Evolutionary conservation across 73 alveolate genomes (phyloP).

Genomic region (Stentor roeselii): DNA sequence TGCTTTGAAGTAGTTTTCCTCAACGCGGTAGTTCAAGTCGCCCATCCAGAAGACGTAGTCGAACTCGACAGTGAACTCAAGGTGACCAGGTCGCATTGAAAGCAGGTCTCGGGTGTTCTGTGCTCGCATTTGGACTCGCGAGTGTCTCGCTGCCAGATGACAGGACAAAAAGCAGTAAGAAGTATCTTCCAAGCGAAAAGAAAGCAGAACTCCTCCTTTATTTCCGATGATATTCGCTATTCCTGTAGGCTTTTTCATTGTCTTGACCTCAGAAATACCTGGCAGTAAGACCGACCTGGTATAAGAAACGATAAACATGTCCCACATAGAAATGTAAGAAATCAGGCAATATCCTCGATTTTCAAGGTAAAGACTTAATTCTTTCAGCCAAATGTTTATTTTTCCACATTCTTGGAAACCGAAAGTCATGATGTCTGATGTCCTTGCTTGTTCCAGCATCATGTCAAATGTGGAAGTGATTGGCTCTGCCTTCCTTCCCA

Average conservation of each 20-base stretch:
- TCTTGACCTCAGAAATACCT: constrained; percentile 49
- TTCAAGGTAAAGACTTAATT: not conserved
- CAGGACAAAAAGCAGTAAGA: constrained; percentile 69
- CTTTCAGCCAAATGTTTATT: not conserved
- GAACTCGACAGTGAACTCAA: constrained; percentile 40
- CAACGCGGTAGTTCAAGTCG: constrained; percentile 79
- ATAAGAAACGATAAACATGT: constrained; percentile 68
- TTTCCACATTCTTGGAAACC: not conserved
- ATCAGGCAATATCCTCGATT: constrained; percentile 45
- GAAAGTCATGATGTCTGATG: not conserved
- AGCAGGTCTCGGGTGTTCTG: constrained; percentile 32
- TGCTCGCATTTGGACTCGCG: constrained; percentile 53
- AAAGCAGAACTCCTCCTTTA: constrained; percentile 86
- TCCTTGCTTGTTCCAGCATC: not conserved
- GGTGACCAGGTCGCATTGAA: not conserved
- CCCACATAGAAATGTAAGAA: constrained; percentile 64
- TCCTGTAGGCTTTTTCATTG: constrained; percentile 65
- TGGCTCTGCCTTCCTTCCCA: constrained; percentile 2
- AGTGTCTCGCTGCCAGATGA: constrained; percentile 84
- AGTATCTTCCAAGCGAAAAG: constrained; percentile 61
- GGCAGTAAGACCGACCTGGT: constrained; percentile 47
- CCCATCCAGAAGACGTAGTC: constrained; percentile 83
- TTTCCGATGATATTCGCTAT: constrained; percentile 68
- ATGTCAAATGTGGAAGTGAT: not conserved
- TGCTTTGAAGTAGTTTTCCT: constrained; percentile 37